Evolutionary conservation across 106 monocot genomes (phyloP), one percentile per base, ranked within the genome.

Genomic region (Platanthera zijinensis): DNA sequence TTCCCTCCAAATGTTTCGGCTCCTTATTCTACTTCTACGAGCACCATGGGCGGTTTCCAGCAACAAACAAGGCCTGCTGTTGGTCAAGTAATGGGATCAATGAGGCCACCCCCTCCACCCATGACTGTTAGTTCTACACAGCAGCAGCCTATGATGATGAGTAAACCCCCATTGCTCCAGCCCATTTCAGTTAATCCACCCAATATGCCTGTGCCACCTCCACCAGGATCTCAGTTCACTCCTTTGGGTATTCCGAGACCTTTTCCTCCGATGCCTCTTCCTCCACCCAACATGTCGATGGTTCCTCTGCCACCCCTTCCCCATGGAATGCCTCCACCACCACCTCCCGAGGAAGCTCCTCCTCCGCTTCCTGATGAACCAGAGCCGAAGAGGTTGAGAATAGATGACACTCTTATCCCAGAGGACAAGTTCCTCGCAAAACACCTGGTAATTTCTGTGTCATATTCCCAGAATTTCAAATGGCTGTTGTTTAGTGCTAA

Each of bases 321-420:
- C 46, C 82, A 80, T 2, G 89, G 89, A 53, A 81, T 92, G 82
- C 92, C 90, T 8, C 92, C 96, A 7, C 96, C 90, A 13, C 92
- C 96, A 11, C 95, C 95, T 70, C 90, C 92, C n/a, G 86, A 86
- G n/a, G 96, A 96, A 76, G 92, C 84, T 64, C 87, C 89, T 62
- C 95, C 92, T 45, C 96, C 96, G n/a, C 78, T 88, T 17, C 97
- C 97, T 48, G 94, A 99, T 72, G 97, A 99, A 71, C 97, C 97
- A 28, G 97, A 99, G 71, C 97, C 94, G n/a, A 99, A 99, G 85
- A 92, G 92, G 78, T 89, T 76, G 68, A 89, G 87, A 78, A 73
- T 85, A 63, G 97, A 99, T 84, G 97, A 99, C 74, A 74, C 76
- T 74, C 88, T 99, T 61, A 89, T 99, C 59, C 91, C 97, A 25